A percentile compares a stretch with the other conserved stretches of the same genome.
These are phyloP conservation scores for Scedosporium aurantiacum DNA, from an alignment of 2,329 filamentous ascomycete species.

Conservation along the genomic window DNA sequence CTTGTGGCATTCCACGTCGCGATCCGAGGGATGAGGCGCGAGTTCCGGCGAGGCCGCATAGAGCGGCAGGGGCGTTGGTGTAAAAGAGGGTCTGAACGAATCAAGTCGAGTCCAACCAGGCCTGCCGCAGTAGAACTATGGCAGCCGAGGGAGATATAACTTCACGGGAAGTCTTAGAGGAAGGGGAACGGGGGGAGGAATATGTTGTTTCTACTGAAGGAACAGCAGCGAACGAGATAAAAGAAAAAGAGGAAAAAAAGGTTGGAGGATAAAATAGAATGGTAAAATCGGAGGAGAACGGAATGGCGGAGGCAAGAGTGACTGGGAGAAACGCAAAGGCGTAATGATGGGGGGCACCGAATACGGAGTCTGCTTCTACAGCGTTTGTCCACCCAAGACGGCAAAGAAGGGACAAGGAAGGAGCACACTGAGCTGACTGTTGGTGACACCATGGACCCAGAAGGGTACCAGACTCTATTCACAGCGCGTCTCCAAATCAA, in stretches of 20 bases:
- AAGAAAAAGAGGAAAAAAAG: neutral
- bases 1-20: neutral
- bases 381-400: too few species aligned
- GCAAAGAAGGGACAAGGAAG: too few species aligned
- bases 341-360: constrained; percentile 18
- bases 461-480: too few species aligned
- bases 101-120: neutral
- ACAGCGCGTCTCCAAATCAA: neutral
- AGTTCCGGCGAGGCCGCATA: neutral
- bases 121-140: neutral
- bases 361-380: too few species aligned
- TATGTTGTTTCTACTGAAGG: neutral
- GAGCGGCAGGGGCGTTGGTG: neutral
- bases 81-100: neutral
- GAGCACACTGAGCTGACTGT: too few species aligned
- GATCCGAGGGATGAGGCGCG: neutral
- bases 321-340: constrained; percentile 36
- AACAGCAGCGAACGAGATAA: neutral
- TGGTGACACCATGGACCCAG: too few species aligned
- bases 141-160: neutral
- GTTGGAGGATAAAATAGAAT: neutral
- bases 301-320: constrained; percentile 19
- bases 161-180: neutral
- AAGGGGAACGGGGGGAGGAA: neutral
- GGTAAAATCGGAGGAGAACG: constrained; percentile 3